Percentiles rank a stretch among this genome's conserved stretches.
These are phyloP conservation scores for Leptographium wingfieldii DNA, from an alignment of 2,329 filamentous ascomycete genomes.

Conservation along the genomic window DNA sequence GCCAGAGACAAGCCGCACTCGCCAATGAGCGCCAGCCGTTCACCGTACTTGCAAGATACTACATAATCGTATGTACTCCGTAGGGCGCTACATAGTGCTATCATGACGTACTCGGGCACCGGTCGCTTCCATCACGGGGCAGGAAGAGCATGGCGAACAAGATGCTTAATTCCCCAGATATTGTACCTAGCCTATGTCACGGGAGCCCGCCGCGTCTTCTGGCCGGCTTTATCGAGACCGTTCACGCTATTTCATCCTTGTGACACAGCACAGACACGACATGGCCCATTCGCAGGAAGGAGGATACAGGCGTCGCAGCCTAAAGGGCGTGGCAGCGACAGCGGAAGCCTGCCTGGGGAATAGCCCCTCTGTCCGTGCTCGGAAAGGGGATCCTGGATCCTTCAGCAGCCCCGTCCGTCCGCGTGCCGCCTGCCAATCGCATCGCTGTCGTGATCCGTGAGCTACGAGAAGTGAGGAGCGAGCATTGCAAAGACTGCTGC, in stretches of 20 bases:
- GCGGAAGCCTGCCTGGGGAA: not conserved
- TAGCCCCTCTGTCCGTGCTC: too few relatives aligned
- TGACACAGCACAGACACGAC: too few relatives aligned
- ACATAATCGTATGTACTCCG: too few relatives aligned
- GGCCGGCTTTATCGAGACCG: too few relatives aligned
- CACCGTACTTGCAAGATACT: not conserved
- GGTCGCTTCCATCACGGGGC: not conserved
- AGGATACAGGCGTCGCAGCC: too few relatives aligned
- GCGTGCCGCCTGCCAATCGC: not conserved
- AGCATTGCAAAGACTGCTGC: not conserved
- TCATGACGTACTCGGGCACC: not conserved
- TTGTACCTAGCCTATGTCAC: not conserved
- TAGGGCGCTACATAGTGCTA: not conserved
- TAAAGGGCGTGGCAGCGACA: too few relatives aligned
- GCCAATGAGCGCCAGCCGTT: not conserved
- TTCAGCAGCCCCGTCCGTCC: not conserved
- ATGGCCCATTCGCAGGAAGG: too few relatives aligned
- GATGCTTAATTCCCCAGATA: not conserved
- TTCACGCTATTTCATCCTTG: too few relatives aligned
- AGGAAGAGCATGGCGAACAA: not conserved
- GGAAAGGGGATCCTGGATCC: not conserved
- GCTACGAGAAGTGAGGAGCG: not conserved
- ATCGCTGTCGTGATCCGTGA: not conserved
- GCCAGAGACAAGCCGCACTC: not conserved
- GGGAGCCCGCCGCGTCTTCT: not conserved